Base-by-base conservation (phyloP, 2,329 filamentous ascomycete species). In the Chaetomium sp. region DNA sequence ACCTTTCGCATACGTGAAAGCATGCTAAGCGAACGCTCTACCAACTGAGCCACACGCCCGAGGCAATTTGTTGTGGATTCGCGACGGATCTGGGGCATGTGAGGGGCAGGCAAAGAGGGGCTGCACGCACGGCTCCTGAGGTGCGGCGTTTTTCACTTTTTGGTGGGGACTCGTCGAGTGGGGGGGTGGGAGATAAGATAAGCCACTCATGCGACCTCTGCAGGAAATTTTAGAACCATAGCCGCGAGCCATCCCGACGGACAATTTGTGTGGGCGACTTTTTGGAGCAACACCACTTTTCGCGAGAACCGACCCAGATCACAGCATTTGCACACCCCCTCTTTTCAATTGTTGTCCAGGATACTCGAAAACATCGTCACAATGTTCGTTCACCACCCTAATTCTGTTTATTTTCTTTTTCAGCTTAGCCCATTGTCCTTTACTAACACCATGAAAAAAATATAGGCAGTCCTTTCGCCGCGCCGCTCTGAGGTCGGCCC, bases 381-480 rank as follows among this genome's bases (percentile, higher is more conserved):
- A n/a, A 57, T 57, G 55, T 57, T 27, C 19, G 19, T 27, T 27
- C 19, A 27, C 19, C 19, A 27, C 19, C 19, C 3, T 27, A 3
- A 3, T 3, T 27, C 3, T 2, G 19, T 27, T 27, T 38, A 1
- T 8, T 33, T 3, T 12, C 14, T n/a, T 43, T 2, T 7, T 2
- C 9, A 12, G 4, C 37, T 12, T n/a, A 7, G 4, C 38, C 3
- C 10, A 14, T 35, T 46, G 10, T 34, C 19, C 35, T 12, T 6
- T 27, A 35, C 27, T 12, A 42, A 34, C 14, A 34, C 45, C 44
- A 52, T 45, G 53, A 53, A 43, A 9, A 14, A n/a, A 9, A 5
- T 32, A 14, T 37, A 71, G 69, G 70, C 62, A 70, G 53, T 67
- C 66, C 27, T 47, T 72, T 46, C 68, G 70, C 59, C 67, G 68